Base-by-base conservation (phyloP, 2,329 filamentous ascomycete genomes). In the Didymella pinodella region DNA sequence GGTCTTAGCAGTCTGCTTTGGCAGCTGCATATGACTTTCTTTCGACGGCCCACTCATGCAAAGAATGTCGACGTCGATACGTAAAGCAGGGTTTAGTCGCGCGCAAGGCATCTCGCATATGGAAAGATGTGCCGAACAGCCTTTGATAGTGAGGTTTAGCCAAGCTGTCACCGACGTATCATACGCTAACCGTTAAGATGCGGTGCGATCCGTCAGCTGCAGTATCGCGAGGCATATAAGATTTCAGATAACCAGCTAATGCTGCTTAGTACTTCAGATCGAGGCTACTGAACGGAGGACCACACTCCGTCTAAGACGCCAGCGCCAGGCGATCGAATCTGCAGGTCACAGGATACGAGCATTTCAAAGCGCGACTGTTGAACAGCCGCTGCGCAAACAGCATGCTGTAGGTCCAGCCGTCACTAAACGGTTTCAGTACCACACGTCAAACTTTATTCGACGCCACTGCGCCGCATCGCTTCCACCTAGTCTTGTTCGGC, bases 191-290 rank as follows among this genome's bases (percentile, higher is more conserved):
- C 58, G 62, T 65, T 66, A 59, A 67, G 59, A 67, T 65, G 68
- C 70, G 72, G 71, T 69, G 68, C 67, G 68, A 74, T 68, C 68
- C 68, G 71, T 61, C 64, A 48, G 64, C 62, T 63, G 63, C 62
- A 65, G 57, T 54, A 59, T 65, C 60, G 65, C 56, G 48, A 48
- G 62, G 62, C 65, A 54, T 64, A 59, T 56, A 57, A 43, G 64
- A 47, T 53, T 62, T 54, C 53, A 61, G 55, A 70, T 69, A 61
- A 59, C 61, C 54, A 64, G 60, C 63, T 47, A 55, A 56, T 53
- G 44, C 52, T 43, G 40, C 56, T 34, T 29, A 58, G 54, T 20
- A 54, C 57, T 32, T 63, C 32, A 50, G 63, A 18, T 28, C 11
- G 25, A 44, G 14, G 12, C 25, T 28, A 55, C 53, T 54, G 65